Evolutionary conservation across 2,329 filamentous ascomycete species (phyloP).

Genomic region (Beauveria sp.): DNA sequence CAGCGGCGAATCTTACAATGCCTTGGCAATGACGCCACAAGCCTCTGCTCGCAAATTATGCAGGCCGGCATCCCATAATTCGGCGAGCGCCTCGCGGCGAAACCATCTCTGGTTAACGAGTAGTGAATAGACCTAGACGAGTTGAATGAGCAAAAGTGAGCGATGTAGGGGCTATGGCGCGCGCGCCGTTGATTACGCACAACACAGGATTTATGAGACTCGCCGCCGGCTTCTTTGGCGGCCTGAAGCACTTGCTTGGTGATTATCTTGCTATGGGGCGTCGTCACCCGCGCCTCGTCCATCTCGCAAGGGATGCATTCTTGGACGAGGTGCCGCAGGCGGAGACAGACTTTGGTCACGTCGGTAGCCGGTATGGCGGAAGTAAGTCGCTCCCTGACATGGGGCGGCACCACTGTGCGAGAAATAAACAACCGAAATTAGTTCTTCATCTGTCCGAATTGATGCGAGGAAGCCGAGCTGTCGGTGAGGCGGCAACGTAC

Average conservation of each 20-base stretch:
- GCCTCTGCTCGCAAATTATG: slow-evolving; percentile 72
- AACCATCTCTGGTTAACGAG: slow-evolving; percentile 70
- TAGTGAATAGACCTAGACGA: slow-evolving; percentile 57
- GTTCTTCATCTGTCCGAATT: too few relatives aligned
- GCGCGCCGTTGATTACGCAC: slow-evolving; percentile 25
- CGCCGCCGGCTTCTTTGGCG: slow-evolving; percentile 72
- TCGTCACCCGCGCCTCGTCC: slow-evolving; percentile 65
- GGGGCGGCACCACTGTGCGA: slow-evolving; percentile 55
- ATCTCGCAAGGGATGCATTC: slow-evolving; percentile 86
- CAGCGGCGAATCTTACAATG: slow-evolving; percentile 37
- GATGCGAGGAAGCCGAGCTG: background rate
- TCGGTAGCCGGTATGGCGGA: slow-evolving; percentile 67
- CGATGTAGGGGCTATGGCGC: too few relatives aligned
- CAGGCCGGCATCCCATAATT: slow-evolving; percentile 89
- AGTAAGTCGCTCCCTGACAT: slow-evolving; percentile 48
- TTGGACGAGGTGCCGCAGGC: slow-evolving; percentile 85
- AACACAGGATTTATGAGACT: slow-evolving; percentile 69
- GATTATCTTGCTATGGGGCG: slow-evolving; percentile 78
- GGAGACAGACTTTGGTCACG: slow-evolving; percentile 83
- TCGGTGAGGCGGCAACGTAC: background rate
- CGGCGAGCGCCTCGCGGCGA: slow-evolving; percentile 64
- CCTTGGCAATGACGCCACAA: slow-evolving; percentile 88
- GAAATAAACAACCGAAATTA: background rate
- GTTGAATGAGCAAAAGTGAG: background rate
- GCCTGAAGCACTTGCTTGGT: slow-evolving; percentile 72